Evolutionary conservation across 805 yeast genomes (phyloP), one percentile per base, ranked within the genome.

Genomic region (Zygosaccharomyces siamensis): DNA sequence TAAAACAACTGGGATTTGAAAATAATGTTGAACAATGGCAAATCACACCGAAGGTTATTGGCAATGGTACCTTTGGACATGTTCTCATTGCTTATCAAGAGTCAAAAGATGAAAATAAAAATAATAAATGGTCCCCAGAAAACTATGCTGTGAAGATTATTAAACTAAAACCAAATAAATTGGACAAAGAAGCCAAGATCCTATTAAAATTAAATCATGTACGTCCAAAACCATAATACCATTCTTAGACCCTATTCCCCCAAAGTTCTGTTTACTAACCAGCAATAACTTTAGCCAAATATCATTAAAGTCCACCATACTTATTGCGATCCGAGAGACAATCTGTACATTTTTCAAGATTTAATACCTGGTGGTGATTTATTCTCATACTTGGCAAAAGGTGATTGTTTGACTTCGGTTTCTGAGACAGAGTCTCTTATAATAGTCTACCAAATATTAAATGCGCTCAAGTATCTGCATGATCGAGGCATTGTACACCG

Each of bases 1-100:
- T 66, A 10, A 48, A 57, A 10, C 52, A 55, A 10, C 52, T 63
- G 46, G 53, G 53, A 2, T 57, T 67, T 11, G 48, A 51, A 28
- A 47, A 47, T 18, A 49, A 52, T 7, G 59, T 70, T 10, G 56
- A 59, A 1, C 52, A 61, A 10, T 80, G 85, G 85, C 47, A 45
- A 3, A 64, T 79, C 3, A 55, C 71, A 2, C 58, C 74, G 3
- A 67, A 67, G 26, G 55, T 75, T 3, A 59, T 80, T 26, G 85
- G 85, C 0, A 65, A 67, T 45, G 86, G 86, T 1, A 75, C 84
- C 0, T 81, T 79, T 69, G 86, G 86, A 1, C 71, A 72, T 46
- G 84, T 79, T 7, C 43, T 64, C 33, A 56, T 57, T 14, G 54
- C 56, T 12, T 43, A 53, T 23, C 49, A 50, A 23, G 36, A 39